Base-by-base conservation (phyloP, 2,329 filamentous ascomycete genomes). In the Sclerotinia spermophila region DNA sequence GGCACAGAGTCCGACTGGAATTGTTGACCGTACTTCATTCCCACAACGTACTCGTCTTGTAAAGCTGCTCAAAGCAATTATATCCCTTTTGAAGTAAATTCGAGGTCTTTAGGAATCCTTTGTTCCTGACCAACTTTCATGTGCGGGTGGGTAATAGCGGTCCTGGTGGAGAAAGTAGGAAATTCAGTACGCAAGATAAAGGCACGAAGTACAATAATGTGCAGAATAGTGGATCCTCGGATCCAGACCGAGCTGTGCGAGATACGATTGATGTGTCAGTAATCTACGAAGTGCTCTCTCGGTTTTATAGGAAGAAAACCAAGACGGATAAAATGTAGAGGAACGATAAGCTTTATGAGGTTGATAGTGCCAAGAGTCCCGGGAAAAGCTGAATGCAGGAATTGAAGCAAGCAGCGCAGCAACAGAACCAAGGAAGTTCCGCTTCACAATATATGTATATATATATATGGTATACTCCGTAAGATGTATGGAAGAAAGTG, bases 1-100 rank as follows among this genome's bases (percentile, higher is more conserved):
- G 92, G 92, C 78, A 94, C 92, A 61, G 92, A 94, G 80, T 92
- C 87, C 81, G 88, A 86, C 79, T 90, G 88, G 73, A 96, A 85
- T 72, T 88, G 90, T 74, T 92, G 85, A 73, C 91, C 90, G 86
- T 91, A 93, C 84, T 93, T 93, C 91, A 93, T 93, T 67, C 74
- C 62, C 35, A 65, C 40, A 53, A 40, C 15, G 24, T 53, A 17
- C 17, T 40, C n/a, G n/a, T 40, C 45, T 40, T 21, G 48, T 24
- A 51, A 53, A 65, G 45, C 17, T 53, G 7, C 45, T 44, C n/a
- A 33, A 33, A 61, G 66, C 30, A 68, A 68, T 61, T 48, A 30
- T 35, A 38, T 27, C 55, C 66, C 45, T 45, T 68, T 45, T 27
- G n/a, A 27, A 53, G 44, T 38, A 27, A 17, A 40, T 33, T 35